Percentiles rank a stretch among this genome's conserved stretches.
Conservation (phyloP, 2,329 filamentous ascomycete genomes). For the Orbilia brochopaga region DNA sequence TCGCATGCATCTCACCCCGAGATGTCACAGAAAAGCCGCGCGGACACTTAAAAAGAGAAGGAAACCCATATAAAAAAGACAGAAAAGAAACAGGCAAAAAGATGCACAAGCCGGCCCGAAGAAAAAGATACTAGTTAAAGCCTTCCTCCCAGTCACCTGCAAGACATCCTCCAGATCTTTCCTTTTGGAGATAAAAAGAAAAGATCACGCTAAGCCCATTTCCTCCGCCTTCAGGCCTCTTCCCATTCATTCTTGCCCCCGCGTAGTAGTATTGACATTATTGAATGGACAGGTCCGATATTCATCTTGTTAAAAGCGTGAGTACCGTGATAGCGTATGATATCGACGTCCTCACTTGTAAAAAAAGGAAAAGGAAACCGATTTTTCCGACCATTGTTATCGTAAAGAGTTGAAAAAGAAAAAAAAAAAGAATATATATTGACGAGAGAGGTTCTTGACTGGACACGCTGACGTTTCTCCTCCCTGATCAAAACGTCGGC, state of each 20-base stretch:
- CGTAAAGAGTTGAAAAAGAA: conserved; percentile 10
- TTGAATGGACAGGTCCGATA: conserved; percentile 51
- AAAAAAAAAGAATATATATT: conserved; percentile 25
- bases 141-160: conserved; percentile 39
- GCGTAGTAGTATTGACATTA: conserved; percentile 13
- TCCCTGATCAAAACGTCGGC: conserved; percentile 55
- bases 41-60: conserved; percentile 1
- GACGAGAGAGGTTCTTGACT: conserved; percentile 2
- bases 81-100: conserved; percentile 20
- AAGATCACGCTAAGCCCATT: conserved; percentile 2
- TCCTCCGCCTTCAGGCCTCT: conserved; percentile 5
- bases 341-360: conserved; percentile 50
- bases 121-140: conserved; percentile 50
- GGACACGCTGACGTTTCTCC: conserved; percentile 50
- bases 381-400: conserved; percentile 2
- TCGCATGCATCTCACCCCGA: neutral
- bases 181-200: conserved; percentile 18
- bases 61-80: conserved; percentile 7
- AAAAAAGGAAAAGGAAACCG: neutral
- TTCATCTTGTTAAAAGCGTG: conserved; percentile 29
- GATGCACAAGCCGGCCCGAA: conserved; percentile 6
- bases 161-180: conserved; percentile 13
- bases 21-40: neutral
- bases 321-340: conserved; percentile 38
- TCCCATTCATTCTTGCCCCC: neutral